phyloP scores from a whole-genome alignment of 257 asterid genomes.

The Ballota nigra region DNA sequence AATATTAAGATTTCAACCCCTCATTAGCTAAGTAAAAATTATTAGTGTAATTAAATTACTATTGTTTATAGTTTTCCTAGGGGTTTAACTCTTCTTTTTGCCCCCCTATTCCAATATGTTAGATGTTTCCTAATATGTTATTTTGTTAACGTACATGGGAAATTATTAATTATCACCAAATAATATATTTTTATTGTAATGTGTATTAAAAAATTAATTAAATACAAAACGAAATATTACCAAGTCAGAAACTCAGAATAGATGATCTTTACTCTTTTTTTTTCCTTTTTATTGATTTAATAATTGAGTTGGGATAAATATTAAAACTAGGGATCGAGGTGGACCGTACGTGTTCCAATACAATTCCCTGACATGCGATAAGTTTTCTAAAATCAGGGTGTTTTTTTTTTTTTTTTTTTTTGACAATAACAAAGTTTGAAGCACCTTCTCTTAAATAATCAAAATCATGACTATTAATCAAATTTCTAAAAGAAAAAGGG shows the following conservation, averaged over 20 bases:
- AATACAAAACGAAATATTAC: not conserved
- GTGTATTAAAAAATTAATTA: too few species aligned
- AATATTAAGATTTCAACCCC: conserved; percentile 16
- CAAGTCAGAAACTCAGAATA: too few species aligned
- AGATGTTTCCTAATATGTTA: too few species aligned
- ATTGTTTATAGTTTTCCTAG: not conserved
- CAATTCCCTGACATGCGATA: too few species aligned
- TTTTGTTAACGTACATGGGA: too few species aligned
- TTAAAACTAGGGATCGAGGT: too few species aligned
- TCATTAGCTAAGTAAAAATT: conserved; percentile 19
- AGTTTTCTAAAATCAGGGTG: too few species aligned
- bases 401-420: too few species aligned
- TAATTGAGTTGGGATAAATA: not conserved
- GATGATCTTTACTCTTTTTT: not conserved
- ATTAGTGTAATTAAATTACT: not conserved
- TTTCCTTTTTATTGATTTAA: not conserved
- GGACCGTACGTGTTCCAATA: too few species aligned
- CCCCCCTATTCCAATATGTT: not conserved
- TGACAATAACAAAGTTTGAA: not conserved
- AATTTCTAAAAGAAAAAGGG: too few species aligned
- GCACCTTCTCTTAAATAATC: not conserved
- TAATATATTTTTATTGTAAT: too few species aligned
- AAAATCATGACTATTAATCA: not conserved
- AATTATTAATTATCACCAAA: too few species aligned
- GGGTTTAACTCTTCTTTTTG: conserved; percentile 3